Evolutionary conservation across 345 rosid genomes (phyloP), one percentile per base, ranked within the genome.

Genomic region (Jatropha curcas): DNA sequence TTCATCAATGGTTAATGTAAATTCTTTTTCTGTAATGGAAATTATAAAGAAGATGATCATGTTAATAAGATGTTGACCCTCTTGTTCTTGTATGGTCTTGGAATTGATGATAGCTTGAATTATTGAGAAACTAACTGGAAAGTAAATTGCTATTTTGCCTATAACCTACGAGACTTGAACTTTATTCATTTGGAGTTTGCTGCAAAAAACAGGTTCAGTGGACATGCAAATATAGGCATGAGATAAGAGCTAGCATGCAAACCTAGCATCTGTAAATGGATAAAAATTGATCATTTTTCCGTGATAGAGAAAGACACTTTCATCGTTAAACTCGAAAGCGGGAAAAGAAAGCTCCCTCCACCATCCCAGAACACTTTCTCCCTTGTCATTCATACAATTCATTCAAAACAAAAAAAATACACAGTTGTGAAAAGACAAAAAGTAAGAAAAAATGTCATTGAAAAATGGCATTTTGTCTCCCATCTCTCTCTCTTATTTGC

Each of bases 261-360:
- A 17, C 25, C 39, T 45, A 77, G 70, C 58, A 52, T 24, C 55
- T 67, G 63, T 19, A 22, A 66, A 74, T 58, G 72, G 45, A 72
- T 48, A 74, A 73, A 41, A 65, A 22, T 65, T 48, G 78, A 77
- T 74, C 76, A 80, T 72, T 68, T 77, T 76, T 70, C 71, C 81
- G 71, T 77, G 92, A 86, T 72, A 81, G 80, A 70, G 88, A 84
- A 81, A 86, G 84, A 79, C 89, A 88, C 82, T 81, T 82, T 74
- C 86, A 81, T 86, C 86, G 87, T 87, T 80, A 80, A 77, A 76
- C 85, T 74, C 84, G 74, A 83, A 81, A 83, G 83, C 73, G 60
- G 56, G 68, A 82, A 76, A 78, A 51, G 68, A 82, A 76, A 78
- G 79, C 71, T 75, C 27, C 52, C 60, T 33, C 82, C 83, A 73